Percentiles rank a stretch among this genome's conserved stretches.
Conservation (phyloP, 1,284 basidiomycete genomes). For the Sanguinoderma infundibulare region DNA sequence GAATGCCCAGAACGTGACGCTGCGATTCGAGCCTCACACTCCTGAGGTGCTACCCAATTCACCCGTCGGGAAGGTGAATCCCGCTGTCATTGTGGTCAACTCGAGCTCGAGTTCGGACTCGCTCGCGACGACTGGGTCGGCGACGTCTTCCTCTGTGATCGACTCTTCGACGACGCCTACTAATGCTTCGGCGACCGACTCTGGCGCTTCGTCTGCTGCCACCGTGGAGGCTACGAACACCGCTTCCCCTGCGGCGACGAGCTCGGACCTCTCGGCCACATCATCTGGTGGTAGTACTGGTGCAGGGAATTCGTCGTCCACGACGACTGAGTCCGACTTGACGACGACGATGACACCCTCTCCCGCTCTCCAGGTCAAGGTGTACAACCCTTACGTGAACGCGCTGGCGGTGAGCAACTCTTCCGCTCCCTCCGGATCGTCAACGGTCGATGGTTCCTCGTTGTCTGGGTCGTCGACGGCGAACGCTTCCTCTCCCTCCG, state of each 20-base stretch:
- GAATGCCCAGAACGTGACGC: slow-evolving; percentile 45
- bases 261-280: no score
- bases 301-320: background rate
- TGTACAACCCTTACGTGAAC: slow-evolving; percentile 16
- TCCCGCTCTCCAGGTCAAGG: slow-evolving; percentile 20
- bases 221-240: background rate
- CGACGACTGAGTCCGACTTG: slow-evolving; percentile 2
- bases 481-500: background rate
- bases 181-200: slow-evolving; percentile 16
- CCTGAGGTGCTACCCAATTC: slow-evolving; percentile 32
- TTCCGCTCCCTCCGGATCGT: no score
- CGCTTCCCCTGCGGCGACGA: no score
- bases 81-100: no score
- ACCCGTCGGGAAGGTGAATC: slow-evolving; percentile 4
- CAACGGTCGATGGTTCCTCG: background rate
- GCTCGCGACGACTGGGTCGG: background rate
- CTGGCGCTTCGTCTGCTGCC: slow-evolving; percentile 17
- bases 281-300: background rate
- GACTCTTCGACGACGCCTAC: background rate
- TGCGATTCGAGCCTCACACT: slow-evolving; percentile 47
- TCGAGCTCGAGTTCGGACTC: slow-evolving; percentile 1
- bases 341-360: slow-evolving; percentile 4
- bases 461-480: background rate
- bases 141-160: background rate
- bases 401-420: no score